phyloP scores from a whole-genome alignment of 2,329 filamentous ascomycete genomes.

The Cladophialophora psammophila region DNA sequence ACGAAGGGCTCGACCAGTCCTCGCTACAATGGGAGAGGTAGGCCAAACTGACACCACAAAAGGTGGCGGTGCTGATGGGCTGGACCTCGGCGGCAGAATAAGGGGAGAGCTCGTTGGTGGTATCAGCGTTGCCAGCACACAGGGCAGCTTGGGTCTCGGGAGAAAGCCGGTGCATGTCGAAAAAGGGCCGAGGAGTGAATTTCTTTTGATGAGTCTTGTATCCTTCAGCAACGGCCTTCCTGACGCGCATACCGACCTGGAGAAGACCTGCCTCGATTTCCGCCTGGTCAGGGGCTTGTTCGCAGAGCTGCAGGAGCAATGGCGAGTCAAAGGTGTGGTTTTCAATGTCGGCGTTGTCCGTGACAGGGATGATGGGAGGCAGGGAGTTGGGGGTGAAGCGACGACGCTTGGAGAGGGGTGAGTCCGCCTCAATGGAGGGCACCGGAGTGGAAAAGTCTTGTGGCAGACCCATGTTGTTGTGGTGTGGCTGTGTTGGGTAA shows the following conservation, averaged over 20 bases:
- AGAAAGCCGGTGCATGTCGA: slow-evolving; percentile 36
- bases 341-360: slow-evolving; percentile 37
- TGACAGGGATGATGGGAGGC: slow-evolving; percentile 37
- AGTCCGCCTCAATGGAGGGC: slow-evolving; percentile 27
- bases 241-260: slow-evolving; percentile 90
- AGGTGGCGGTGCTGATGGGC: slow-evolving; percentile 50
- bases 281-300: slow-evolving; percentile 50
- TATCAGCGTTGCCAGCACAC: slow-evolving; percentile 16
- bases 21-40: slow-evolving; percentile 47
- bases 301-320: slow-evolving; percentile 48
- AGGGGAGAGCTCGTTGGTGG: slow-evolving; percentile 27
- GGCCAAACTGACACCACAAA: slow-evolving; percentile 37
- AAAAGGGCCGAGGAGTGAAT: slow-evolving; percentile 41
- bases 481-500: background rate
- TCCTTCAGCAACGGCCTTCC: slow-evolving; percentile 90
- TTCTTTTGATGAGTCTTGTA: slow-evolving; percentile 68
- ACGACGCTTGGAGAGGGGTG: slow-evolving; percentile 50
- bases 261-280: slow-evolving; percentile 80
- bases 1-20: slow-evolving; percentile 49
- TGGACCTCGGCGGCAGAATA: slow-evolving; percentile 61
- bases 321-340: slow-evolving; percentile 38
- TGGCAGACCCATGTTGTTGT: slow-evolving; percentile 29
- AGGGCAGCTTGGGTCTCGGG: slow-evolving; percentile 40
- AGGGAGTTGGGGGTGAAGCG: slow-evolving; percentile 53
- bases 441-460: slow-evolving; percentile 27